phyloP scores from a whole-genome alignment of 257 asterid species.

The Primulina tabacum region DNA sequence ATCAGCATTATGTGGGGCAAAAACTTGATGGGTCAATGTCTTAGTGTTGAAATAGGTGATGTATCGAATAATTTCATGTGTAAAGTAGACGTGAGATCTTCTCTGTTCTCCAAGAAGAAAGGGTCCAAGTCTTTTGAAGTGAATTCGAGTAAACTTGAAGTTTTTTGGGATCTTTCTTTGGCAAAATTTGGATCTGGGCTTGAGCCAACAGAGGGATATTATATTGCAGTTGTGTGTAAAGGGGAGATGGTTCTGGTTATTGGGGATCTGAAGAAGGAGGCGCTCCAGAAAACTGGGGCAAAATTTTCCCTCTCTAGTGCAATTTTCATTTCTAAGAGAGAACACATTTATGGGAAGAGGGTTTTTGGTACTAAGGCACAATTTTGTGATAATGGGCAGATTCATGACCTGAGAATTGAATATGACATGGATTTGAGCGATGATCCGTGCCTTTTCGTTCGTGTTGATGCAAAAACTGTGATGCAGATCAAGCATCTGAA shows the following conservation, averaged over 20 bases:
- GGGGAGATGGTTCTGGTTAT: conserved; percentile 36
- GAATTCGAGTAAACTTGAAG: conserved; percentile 27
- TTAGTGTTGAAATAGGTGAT: conserved; percentile 38
- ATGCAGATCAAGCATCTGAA: conserved; percentile 37
- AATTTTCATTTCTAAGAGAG: conserved; percentile 35
- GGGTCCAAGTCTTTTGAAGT: conserved; percentile 40
- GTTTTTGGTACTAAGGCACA: conserved; percentile 36
- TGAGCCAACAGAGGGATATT: conserved; percentile 44
- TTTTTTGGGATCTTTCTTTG: conserved; percentile 43
- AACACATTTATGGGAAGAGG: conserved; percentile 38
- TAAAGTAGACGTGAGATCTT: conserved; percentile 40
- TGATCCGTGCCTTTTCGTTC: conserved; percentile 31
- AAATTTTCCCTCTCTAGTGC: conserved; percentile 25
- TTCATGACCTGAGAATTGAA: conserved; percentile 40
- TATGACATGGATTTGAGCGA: conserved; percentile 25
- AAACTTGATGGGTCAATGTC: conserved; percentile 45
- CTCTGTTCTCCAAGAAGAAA: conserved; percentile 43
- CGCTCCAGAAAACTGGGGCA: conserved; percentile 30
- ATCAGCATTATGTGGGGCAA: conserved; percentile 39
- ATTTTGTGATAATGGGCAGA: conserved; percentile 26
- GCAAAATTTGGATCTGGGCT: conserved; percentile 51
- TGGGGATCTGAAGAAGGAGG: conserved; percentile 49
- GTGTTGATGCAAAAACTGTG: conserved; percentile 28
- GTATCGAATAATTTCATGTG: conserved; percentile 30
- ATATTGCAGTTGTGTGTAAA: conserved; percentile 32